Evolutionary conservation across 2,329 filamentous ascomycete species (phyloP), one percentile per base, ranked within the genome.

Genomic region (Nothomitra cinnamomea): DNA sequence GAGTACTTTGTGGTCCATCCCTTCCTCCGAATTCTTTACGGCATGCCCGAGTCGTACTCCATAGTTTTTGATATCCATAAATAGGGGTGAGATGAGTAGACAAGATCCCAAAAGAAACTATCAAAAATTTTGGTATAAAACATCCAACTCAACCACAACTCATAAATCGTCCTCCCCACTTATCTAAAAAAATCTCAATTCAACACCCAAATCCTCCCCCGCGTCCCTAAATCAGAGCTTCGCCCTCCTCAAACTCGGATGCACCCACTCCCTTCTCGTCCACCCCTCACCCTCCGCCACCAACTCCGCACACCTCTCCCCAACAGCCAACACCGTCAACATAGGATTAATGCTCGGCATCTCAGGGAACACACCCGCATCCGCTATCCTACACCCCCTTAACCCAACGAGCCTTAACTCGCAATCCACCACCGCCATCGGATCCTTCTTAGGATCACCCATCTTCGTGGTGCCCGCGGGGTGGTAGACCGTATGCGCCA

Each of bases 391-490:
- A 55, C 94, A 68, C 28, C 78, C 79, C 70, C 80, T 78, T 58
- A 94, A 68, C 0, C 85, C 87, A 25, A 79, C 74, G 28, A 94
- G 72, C 69, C 78, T 83, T 57, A 94, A 69, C 63, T 82, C 72
- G 24, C 76, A 74, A 63, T 92, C 83, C n/a, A 94, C 87, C 19
- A 94, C 88, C 3, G 86, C 87, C 65, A 82, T 69, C 51, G 77
- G 69, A 64, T 94, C 85, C 53, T 71, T 76, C 54, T 66, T 66
- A 3, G 84, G 69, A 62, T 89, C 80, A 35, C 87, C 87, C 87
- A 94, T 94, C 74, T 88, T 88, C 54, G 87, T 92, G 17, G 87
- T 94, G 52, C 87, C 87, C 12, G 85, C 83, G 0, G 87, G 87
- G 68, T 94, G 87, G 69, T 94, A 94, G 28, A 94, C 87, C 1